Conservation (phyloP, 2,329 filamentous ascomycete genomes). For the Claviceps arundinis region DNA sequence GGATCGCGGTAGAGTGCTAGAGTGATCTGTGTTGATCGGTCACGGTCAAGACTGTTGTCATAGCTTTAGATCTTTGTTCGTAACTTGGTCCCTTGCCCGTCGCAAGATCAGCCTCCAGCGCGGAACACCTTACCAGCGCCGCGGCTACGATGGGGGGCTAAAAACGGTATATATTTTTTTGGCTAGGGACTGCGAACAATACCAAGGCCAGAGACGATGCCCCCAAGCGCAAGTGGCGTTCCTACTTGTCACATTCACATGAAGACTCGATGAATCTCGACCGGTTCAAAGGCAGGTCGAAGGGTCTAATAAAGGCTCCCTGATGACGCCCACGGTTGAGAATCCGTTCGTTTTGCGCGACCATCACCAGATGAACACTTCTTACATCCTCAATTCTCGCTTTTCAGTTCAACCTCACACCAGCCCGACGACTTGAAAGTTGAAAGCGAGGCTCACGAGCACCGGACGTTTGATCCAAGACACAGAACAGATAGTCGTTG, state of each 20-base stretch:
- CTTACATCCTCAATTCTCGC: no score
- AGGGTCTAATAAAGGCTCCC: no score
- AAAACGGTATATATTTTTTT: not conserved
- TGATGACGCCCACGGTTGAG: not conserved
- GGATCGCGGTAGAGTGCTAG: not conserved
- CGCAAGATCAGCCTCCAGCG: not conserved
- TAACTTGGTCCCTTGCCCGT: not conserved
- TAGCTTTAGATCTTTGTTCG: not conserved
- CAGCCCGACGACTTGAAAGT: no score
- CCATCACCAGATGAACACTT: no score
- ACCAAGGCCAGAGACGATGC: not conserved
- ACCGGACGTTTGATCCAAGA: no score
- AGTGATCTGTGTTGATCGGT: not conserved
- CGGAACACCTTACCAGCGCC: not conserved
- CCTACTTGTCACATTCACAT: not conserved
- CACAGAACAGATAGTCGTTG: no score
- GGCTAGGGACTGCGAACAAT: not conserved
- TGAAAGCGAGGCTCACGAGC: no score
- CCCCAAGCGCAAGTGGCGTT: not conserved
- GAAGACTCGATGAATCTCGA: not conserved
- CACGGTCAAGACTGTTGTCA: not conserved
- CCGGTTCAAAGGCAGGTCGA: no score
- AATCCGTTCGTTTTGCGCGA: no score
- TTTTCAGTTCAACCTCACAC: no score
- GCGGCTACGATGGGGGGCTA: not conserved